Evolutionary conservation across 2,329 filamentous ascomycete species (phyloP), one percentile per base, ranked within the genome.

Genomic region (Fusarium sulawesiense): DNA sequence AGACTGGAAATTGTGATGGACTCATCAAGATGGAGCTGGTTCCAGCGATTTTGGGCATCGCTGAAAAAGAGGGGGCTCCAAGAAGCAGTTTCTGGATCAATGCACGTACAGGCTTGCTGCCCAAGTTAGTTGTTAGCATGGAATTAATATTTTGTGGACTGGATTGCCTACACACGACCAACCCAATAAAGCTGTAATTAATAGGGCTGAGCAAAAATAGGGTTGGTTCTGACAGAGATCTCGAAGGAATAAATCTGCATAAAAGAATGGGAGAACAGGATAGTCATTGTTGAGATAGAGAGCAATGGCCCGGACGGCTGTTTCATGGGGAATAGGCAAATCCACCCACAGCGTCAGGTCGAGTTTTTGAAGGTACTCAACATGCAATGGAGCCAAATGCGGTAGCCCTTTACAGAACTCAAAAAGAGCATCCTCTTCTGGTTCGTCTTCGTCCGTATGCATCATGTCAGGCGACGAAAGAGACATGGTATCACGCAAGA

Each of bases 201-300:
- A n/a, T 0, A 55, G 10, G 3, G 5, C 11, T 1, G 51, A 55
- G 27, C 27, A 55, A 5, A 55, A 55, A 7, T 55, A 55, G 0
- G 51, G 51, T 20, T 4, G 41, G 2, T 55, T 25, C 2, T 45
- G 51, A n/a, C 9, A 20, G 3, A 55, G 51, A 2, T 55, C 51
- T 14, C 4, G 41, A 25, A 55, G 51, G 1, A 55, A 45, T 12
- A 55, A 20, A 27, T 34, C 51, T 8, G 41, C 41, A 12, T 45
- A 8, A 3, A 55, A 55, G 0, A 55, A 1, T 4, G 51, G 51
- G 21, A 55, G 51, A 4, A 55, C 40, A 7, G 51, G 51, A 2
- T 55, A 45, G 11, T 55, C 51, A 2, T 55, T 55, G 21, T 45
- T 55, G 4, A 55, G 51, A 3, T 55, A 55, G 14, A 55, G 29